phyloP scores from a whole-genome alignment of 805 yeast species.

The Debaryomyces tyrocola region DNA sequence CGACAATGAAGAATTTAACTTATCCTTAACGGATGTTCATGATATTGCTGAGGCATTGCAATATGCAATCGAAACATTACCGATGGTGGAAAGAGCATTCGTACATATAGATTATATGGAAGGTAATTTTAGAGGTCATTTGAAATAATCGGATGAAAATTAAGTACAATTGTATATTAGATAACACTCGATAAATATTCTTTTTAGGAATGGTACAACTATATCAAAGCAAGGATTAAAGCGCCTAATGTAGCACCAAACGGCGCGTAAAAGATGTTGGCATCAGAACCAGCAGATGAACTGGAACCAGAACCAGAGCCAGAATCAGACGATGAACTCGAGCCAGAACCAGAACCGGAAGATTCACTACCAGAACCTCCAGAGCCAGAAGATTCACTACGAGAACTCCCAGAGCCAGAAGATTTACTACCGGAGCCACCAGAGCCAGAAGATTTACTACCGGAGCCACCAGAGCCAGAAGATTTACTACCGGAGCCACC shows the following conservation, averaged over 20 bases:
- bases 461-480: slow-evolving; percentile 11
- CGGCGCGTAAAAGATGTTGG: slow-evolving; percentile 14
- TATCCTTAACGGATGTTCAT: slow-evolving; percentile 65
- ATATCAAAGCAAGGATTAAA: slow-evolving; percentile 16
- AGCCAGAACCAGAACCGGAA: neutral
- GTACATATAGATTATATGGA: slow-evolving; percentile 72
- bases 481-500: slow-evolving; percentile 7
- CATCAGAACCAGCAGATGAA: slow-evolving; percentile 12
- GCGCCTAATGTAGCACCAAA: slow-evolving; percentile 16
- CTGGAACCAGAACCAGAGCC: slow-evolving; percentile 8
- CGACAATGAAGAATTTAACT: slow-evolving; percentile 38
- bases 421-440: slow-evolving; percentile 6
- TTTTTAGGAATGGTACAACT: neutral
- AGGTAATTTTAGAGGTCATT: slow-evolving; percentile 44
- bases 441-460: slow-evolving; percentile 6
- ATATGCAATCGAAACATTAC: slow-evolving; percentile 75
- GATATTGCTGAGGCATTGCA: slow-evolving; percentile 82
- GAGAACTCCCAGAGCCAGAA: slow-evolving; percentile 2
- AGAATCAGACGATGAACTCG: neutral
- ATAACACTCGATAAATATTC: neutral
- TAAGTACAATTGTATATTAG: neutral
- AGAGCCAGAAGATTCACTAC: neutral
- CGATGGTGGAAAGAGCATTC: slow-evolving; percentile 77
- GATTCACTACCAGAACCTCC: slow-evolving; percentile 4
- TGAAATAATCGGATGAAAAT: slow-evolving; percentile 16